Evolutionary conservation across 345 rosid genomes (phyloP), one percentile per base, ranked within the genome.

Genomic region (Brassica carinata): DNA sequence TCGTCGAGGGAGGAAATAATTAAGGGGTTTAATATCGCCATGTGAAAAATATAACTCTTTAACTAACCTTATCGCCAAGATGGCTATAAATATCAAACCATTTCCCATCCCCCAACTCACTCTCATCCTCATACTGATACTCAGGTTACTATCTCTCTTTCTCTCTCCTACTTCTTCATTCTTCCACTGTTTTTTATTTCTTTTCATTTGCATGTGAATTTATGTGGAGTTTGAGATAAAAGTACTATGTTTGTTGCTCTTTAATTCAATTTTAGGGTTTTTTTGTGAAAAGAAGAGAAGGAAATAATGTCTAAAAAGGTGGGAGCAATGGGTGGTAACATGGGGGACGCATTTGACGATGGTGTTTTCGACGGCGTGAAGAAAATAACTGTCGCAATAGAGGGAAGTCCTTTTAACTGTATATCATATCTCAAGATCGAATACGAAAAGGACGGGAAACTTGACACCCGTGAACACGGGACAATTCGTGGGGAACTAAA

Each of bases 291-390:
- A 43, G 14, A 43, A 43, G 51, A 43, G 51, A 43, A 43, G 51
- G 57, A 5, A 51, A 51, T 13, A n/a, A 51, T 51, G 51, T 51
- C 74, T 0, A 19, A 59, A 59, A 76, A 76, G 14, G 14, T 68
- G 43, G 68, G 67, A 58, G 13, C 61, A 1, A 7, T 58, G 45
- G 79, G 79, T 76, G 75, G 51, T 10, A 74, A 43, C 14, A 43
- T 9, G 51, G 81, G 81, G 19, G 71, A 0, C 11, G 5, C 58
- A 53, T 78, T 78, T 30, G 81, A 78, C 45, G 77, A 78, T 65
- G 81, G 81, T 2, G 33, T 65, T 78, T 78, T 64, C 2, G 77
- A 78, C 19, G 71, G 81, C 34, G 77, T 78, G 40, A 78, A 55
- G 45, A 72, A 72, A 55, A 11, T 78, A 33, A 11, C 1, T 11